phyloP scores from a whole-genome alignment of 352 stramenopile species.

The Phytopythium mirpurense region DNA sequence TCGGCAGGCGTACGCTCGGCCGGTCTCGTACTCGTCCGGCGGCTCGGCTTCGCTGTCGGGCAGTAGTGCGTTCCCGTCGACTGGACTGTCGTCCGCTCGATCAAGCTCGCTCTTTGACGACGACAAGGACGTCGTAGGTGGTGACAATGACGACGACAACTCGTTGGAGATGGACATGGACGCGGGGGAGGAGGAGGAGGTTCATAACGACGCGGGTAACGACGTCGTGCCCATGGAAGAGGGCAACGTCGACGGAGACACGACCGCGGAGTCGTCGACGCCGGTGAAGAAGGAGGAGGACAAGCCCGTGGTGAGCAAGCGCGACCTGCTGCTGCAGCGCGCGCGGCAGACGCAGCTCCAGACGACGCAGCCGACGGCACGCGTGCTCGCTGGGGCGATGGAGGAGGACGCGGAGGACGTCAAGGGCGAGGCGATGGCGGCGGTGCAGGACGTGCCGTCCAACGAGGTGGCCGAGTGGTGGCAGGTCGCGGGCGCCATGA shows the following conservation, averaged over 20 bases:
- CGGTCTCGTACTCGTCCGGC: conserved; percentile 52
- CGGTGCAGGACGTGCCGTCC: conserved; percentile 55
- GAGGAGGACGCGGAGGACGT: conserved; percentile 15
- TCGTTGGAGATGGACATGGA: conserved; percentile 22
- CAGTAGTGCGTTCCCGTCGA: conserved; percentile 1
- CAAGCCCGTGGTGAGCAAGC: conserved; percentile 49
- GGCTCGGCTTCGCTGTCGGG: conserved; percentile 16
- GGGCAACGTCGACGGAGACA: conserved; percentile 4
- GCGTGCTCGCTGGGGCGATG: conserved; percentile 39
- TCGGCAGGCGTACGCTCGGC: conserved; percentile 35
- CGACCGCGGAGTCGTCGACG: conserved; percentile 1
- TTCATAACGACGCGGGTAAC: conserved; percentile 8
- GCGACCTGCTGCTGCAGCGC: conserved; percentile 71
- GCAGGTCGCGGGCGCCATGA: conserved; percentile 33
- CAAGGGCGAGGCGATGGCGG: background rate
- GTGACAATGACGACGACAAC: conserved; percentile 28
- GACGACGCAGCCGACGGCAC: conserved; percentile 53
- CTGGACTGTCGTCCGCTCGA: conserved; percentile 3
- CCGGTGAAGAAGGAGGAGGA: conserved; percentile 18
- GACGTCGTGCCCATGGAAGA: conserved; percentile 22
- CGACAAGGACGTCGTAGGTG: conserved; percentile 9
- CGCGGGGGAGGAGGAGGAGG: conserved; percentile 21
- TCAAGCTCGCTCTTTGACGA: conserved; percentile 12
- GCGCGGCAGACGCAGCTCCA: conserved; percentile 50
- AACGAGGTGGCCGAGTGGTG: conserved; percentile 88